Conservation (phyloP, 352 stramenopile genomes). For the Phytopythium chamaehyphon region DNA sequence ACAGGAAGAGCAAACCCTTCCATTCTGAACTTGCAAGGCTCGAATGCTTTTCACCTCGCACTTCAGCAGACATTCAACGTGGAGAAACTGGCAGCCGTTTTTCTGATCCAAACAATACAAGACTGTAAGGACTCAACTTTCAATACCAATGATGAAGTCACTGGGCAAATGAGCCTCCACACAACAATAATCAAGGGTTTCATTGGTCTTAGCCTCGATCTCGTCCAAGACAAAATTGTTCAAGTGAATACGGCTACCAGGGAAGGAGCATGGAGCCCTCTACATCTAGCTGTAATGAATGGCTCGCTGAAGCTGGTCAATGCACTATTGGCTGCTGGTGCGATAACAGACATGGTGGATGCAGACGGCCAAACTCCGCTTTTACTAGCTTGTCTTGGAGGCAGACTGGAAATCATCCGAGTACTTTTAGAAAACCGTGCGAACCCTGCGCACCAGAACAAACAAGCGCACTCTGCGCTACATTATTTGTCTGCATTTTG, state of each 20-base stretch:
- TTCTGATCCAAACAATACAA: conserved; percentile 13
- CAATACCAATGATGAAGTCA: conserved; percentile 35
- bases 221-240: conserved; percentile 36
- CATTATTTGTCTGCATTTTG: conserved; percentile 71
- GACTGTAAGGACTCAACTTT: conserved; percentile 22
- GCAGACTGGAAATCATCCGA: conserved; percentile 40
- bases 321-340: conserved; percentile 36
- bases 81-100: conserved; percentile 39
- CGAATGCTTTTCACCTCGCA: conserved; percentile 57
- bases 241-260: conserved; percentile 47
- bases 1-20: conserved; percentile 14
- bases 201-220: conserved; percentile 25
- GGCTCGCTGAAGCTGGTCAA: conserved; percentile 44
- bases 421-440: conserved; percentile 40
- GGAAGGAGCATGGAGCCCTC: conserved; percentile 41
- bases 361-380: conserved; percentile 54
- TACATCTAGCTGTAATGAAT: conserved; percentile 66
- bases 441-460: conserved; percentile 65
- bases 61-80: conserved; percentile 64
- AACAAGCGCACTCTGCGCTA: conserved; percentile 54
- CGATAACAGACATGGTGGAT: conserved; percentile 60
- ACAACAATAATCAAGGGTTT: conserved; percentile 64
- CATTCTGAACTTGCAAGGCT: conserved; percentile 29
- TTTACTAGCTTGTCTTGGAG: conserved; percentile 52
- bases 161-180: conserved; percentile 51